Base-by-base conservation (phyloP, 495 filamentous ascomycete genomes). In the Arthonia radiata region DNA sequence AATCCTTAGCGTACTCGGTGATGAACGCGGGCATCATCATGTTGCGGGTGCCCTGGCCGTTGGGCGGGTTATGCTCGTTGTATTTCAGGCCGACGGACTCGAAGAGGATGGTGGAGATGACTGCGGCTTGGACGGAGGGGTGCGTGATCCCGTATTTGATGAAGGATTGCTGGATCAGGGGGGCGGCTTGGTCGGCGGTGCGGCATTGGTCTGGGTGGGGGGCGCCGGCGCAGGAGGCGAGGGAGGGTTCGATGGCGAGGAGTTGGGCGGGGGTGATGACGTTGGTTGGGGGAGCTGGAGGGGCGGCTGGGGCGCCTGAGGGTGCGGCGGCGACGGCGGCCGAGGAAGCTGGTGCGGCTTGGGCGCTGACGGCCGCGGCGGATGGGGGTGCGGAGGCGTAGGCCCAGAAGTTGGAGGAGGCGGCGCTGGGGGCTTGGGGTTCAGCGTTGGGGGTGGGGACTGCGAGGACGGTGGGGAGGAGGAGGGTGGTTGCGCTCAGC, bases 1-100 rank as follows among this genome's bases (percentile, higher is more conserved):
- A 40, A 16, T 49, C 39, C 23, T 40, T 35, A 5, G 67, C 75
- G 42, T 81, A 89, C 42, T 57, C 23, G 4, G 55, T 33, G 47
- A 76, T 69, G 50, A 43, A 73, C 5, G 44, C 29, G 10, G 56
- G 47, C 30, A 49, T 56, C 54, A 77, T 70, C 77, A 86, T 81
- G 43, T 79, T 79, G 13, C 69, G 59, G 0, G 77, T 42, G 52
- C 80, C 0, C 35, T 57, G 18, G 29, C 44, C 18, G 3, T 65
- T 57, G 4, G 75, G 69, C 30, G 41, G 58, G 34, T 67, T 54
- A 36, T 77, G 75, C 38, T 54, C 54, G 37, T 66, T 76, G 51
- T 57, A 73, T 39, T 63, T 56, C 47, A 77, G 71, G 16, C 74
- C 58, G 18, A 29, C 61, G 13, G 56, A 63, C 45, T 91, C 80